Conservation (phyloP, 129 eudicot species). For the Erigeron canadensis region DNA sequence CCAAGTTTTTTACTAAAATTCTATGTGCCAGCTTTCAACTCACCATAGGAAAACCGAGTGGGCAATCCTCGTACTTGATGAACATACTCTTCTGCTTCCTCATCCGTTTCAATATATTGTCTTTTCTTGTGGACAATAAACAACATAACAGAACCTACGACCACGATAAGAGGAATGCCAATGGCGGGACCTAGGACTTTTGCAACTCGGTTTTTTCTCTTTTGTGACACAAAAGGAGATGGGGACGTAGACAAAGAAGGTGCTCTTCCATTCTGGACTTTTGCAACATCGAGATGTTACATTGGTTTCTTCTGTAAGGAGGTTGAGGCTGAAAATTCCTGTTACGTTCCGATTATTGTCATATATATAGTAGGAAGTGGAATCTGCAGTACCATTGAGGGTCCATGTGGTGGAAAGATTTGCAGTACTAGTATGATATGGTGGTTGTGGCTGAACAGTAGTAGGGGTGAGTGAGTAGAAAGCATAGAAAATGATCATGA, state of each 20-base stretch:
- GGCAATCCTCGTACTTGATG: slow-evolving; percentile 29
- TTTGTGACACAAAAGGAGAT: no score
- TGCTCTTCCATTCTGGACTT: no score
- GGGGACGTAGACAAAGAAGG: no score
- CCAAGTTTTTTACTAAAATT: slow-evolving; percentile 31
- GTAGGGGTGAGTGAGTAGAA: no score
- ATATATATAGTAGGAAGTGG: not conserved
- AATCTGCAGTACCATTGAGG: no score
- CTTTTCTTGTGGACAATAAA: not conserved
- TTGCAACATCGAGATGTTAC: not conserved
- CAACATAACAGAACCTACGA: no score
- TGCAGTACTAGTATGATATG: not conserved
- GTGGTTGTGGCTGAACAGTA: no score
- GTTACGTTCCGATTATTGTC: no score
- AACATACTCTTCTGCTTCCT: slow-evolving; percentile 20
- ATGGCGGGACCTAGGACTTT: no score
- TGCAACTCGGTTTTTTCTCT: no score
- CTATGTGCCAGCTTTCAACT: slow-evolving; percentile 15
- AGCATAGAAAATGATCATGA: no score
- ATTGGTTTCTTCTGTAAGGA: not conserved
- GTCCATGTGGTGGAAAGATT: slow-evolving; percentile 17
- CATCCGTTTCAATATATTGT: not conserved
- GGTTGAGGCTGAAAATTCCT: slow-evolving; percentile 20
- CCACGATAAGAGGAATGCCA: no score
- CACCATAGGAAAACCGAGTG: slow-evolving; percentile 25